These are phyloP conservation scores for Stemphylium lycopersici DNA, from an alignment of 2,329 filamentous ascomycete genomes.

Conservation along the genomic window DNA sequence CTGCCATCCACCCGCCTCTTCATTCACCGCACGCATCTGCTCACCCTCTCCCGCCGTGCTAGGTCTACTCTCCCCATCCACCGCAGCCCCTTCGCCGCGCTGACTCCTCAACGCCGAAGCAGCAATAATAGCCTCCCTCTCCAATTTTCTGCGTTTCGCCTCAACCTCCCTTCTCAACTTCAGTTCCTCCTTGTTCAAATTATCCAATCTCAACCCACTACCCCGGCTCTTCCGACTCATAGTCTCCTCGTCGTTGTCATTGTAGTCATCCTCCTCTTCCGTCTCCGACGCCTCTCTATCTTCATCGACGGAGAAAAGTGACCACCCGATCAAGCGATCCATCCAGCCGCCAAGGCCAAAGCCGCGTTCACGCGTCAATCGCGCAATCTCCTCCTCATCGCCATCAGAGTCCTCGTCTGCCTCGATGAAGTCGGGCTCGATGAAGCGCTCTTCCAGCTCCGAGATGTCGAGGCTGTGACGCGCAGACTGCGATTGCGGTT, in stretches of 20 bases:
- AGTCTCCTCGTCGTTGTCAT: constrained; percentile 37
- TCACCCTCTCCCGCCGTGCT: constrained; percentile 12
- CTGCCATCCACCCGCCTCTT: constrained; percentile 59
- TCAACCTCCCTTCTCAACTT: constrained; percentile 47
- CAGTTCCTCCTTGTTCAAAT: constrained; percentile 47
- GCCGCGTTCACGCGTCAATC: constrained; percentile 57
- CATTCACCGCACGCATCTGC: constrained; percentile 21
- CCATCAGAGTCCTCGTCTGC: constrained; percentile 49
- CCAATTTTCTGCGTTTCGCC: constrained; percentile 43
- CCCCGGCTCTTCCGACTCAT: constrained; percentile 8
- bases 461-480: constrained; percentile 41
- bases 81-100: constrained; percentile 4
- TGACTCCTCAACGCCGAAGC: constrained; percentile 29
- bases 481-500: constrained; percentile 19
- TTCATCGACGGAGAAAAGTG: constrained; percentile 61
- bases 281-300: constrained; percentile 46
- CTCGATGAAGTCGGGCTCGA: constrained; percentile 60
- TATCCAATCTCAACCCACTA: constrained; percentile 26
- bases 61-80: constrained; percentile 17
- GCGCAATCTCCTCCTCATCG: constrained; percentile 61
- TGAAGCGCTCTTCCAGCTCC: constrained; percentile 30
- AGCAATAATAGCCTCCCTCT: constrained; percentile 45
- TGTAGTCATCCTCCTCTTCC: constrained; percentile 29
- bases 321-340: constrained; percentile 64
- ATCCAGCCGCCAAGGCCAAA: constrained; percentile 64